Evolutionary conservation across 1,284 basidiomycete genomes (phyloP), one percentile per base, ranked within the genome.

Genomic region (Leccinum huronense): DNA sequence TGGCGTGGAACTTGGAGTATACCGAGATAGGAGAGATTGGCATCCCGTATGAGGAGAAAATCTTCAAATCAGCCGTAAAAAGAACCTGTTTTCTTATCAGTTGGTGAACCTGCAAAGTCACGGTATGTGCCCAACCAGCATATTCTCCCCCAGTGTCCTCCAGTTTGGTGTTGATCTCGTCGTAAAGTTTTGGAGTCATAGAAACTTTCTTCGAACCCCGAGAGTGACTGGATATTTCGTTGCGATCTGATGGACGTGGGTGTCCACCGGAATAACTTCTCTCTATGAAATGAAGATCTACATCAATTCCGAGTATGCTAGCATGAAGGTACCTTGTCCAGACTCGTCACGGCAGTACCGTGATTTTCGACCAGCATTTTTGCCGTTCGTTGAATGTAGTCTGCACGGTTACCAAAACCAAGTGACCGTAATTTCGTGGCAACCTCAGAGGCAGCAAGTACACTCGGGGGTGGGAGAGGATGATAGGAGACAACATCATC

Each of bases 381-480:
- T 0, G 97, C 90, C 0, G 95, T 94, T 56, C 85, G 84, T 59
- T 93, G 88, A 51, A 99, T 90, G 73, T 91, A 99, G 58, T 90
- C 84, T 0, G 97, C 96, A 42, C 97, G 89, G 73, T 99, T 99
- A 1, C 97, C 97, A 78, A 99, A 99, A 0, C 97, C 96, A 10
- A 99, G 82, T 3, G 84, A 78, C 0, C 96, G 90, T 16, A 99
- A 81, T 13, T 80, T 83, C 3, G 81, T 65, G n/a, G 87, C 81
- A 5, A 92, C 89, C n/a, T 82, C 83, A 0, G 85, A 75, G 5
- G 75, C 76, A 23, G 90, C 85, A 9, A 99, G 83, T 3, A 77
- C 78, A 36, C 85, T 84, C 1, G 93, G 94, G 0, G 86, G 76
- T 0, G 97, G 97, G 70, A 99, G 98, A 1, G 96, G 86, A 73